Conservation (phyloP, 2,329 filamentous ascomycete genomes). For the Parascedosporium putredinis region DNA sequence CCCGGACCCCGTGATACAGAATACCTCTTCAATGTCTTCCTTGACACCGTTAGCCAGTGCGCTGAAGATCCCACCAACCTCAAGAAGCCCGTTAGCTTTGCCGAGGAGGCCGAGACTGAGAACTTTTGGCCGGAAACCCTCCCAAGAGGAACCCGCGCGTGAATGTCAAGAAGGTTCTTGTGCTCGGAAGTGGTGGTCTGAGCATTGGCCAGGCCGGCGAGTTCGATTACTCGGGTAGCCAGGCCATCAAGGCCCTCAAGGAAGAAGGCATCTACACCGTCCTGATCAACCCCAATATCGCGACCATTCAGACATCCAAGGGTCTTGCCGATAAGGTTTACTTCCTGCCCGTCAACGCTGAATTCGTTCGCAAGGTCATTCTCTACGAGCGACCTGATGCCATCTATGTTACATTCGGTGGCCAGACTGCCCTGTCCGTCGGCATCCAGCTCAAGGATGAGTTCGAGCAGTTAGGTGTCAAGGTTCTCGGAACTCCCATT, state of each 20-base stretch:
- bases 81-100: constrained; percentile 68
- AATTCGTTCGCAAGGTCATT: constrained; percentile 97
- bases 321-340: constrained; percentile 97
- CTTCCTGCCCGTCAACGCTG: constrained; percentile 91
- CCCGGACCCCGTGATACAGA: constrained; percentile 93
- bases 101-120: constrained; percentile 70
- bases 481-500: constrained; percentile 91
- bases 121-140: constrained; percentile 33
- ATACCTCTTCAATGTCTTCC: constrained; percentile 94
- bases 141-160: constrained; percentile 66
- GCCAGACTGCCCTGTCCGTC: constrained; percentile 91
- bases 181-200: constrained; percentile 87
- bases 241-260: constrained; percentile 96
- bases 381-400: constrained; percentile 88
- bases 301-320: constrained; percentile 97
- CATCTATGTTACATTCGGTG: constrained; percentile 96
- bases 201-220: constrained; percentile 97
- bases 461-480: constrained; percentile 83
- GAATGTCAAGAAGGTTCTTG: constrained; percentile 84
- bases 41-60: constrained; percentile 68
- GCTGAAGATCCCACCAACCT: constrained; percentile 58
- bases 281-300: constrained; percentile 97
- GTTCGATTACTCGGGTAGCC: constrained; percentile 96
- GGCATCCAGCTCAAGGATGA: constrained; percentile 97
- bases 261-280: constrained; percentile 97